Evolutionary conservation across 2,329 filamentous ascomycete genomes (phyloP), one percentile per base, ranked within the genome.

Genomic region (Microascus cirrosus): DNA sequence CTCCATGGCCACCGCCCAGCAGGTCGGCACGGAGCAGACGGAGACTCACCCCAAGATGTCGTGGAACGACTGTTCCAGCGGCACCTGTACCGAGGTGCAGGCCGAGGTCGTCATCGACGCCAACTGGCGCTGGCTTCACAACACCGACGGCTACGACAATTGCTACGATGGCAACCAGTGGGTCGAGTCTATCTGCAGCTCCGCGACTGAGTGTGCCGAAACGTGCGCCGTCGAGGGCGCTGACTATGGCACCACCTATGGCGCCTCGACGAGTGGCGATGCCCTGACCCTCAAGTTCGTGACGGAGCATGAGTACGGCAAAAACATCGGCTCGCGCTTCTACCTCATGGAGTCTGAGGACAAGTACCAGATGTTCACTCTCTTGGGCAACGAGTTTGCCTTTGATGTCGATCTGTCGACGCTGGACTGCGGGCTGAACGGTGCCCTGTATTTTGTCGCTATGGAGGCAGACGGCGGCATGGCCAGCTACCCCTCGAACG

Each of bases 341-440:
- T 87, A 84, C 66, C 73, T 86, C 58, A 75, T 86, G 71, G 74
- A 76, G 61, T 71, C 74, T 56, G 75, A 78, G 48, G 71, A 70
- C 60, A 76, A 75, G 59, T 87, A 87, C 66, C 70, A 85, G 70
- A 76, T 79, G 64, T 81, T 86, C 70, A 75, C 81, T 58, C 73
- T 86, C 55, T 72, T 79, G 60, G 80, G 80, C 69, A 75, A 82
- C 64, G 84, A 87, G 68, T 80, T 88, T 65, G 79, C 80, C 36
- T 86, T 87, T 59, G 83, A 86, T 58, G 82, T 86, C 15, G 84
- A 87, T 65, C 76, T 85, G 35, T 85, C 82, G 28, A 77, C 77
- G 58, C 73, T 86, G 24, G 78, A 65, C 32, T 88, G 85, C 63
- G 85, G 85, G 57, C 69, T 87, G 61, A 87, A 88, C 70, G 82